phyloP scores from a whole-genome alignment of 1,284 basidiomycete genomes.

The Trichosporon asahii region DNA sequence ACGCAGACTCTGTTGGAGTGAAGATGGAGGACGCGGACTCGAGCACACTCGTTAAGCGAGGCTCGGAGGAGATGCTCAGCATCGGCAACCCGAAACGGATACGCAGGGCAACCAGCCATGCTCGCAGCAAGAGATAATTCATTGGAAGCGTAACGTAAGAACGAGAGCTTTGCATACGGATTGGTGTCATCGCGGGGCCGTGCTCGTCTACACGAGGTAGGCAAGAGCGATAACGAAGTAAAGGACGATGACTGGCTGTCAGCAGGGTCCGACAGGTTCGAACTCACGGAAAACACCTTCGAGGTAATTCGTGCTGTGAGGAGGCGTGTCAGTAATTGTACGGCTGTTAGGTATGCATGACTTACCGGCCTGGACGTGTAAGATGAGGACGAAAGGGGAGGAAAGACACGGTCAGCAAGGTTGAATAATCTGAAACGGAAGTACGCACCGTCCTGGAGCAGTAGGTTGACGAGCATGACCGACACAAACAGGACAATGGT shows the following conservation, averaged over 20 bases:
- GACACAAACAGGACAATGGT: constrained; percentile 80
- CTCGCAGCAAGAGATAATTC: neutral
- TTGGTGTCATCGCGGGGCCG: too few relatives aligned
- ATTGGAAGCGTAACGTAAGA: neutral
- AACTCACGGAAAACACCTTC: constrained; percentile 66
- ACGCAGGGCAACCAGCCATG: neutral
- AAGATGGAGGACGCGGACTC: neutral
- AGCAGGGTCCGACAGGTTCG: neutral
- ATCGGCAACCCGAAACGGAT: neutral
- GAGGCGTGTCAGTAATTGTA: constrained; percentile 4
- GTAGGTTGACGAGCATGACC: constrained; percentile 73
- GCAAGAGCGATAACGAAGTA: constrained; percentile 21
- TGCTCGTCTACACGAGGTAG: neutral
- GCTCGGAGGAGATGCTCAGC: neutral
- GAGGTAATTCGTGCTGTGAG: constrained; percentile 72
- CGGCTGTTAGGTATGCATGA: neutral
- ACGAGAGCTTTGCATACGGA: neutral
- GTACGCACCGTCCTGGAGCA: constrained; percentile 62
- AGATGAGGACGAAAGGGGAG: neutral
- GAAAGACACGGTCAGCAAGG: neutral
- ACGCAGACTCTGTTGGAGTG: neutral
- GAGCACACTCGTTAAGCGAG: neutral
- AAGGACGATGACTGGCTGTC: constrained; percentile 34
- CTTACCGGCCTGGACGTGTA: neutral
- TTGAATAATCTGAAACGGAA: neutral